These are phyloP conservation scores for Colletotrichum sp. DNA, from an alignment of 2,329 filamentous ascomycete species.

Conservation along the genomic window DNA sequence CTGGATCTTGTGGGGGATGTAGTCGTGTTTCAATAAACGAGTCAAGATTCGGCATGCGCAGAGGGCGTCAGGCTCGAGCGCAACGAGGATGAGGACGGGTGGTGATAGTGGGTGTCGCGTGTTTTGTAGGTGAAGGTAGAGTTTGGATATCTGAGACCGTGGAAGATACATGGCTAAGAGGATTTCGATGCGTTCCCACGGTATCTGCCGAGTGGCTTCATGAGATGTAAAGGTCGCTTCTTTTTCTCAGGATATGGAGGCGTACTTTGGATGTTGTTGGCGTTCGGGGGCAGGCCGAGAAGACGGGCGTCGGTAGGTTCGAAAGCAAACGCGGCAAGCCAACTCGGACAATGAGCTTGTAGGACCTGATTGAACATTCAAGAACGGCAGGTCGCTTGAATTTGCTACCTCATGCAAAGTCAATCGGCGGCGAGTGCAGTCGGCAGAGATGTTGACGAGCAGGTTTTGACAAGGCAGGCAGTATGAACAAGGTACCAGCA, in stretches of 20 bases:
- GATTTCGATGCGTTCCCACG: slow-evolving; percentile 35
- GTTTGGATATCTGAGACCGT: slow-evolving; percentile 83
- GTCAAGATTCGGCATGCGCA: slow-evolving; percentile 96
- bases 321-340: neutral
- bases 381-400: neutral
- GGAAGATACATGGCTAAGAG: slow-evolving; percentile 84
- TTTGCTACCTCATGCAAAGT: neutral
- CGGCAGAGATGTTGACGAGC: neutral
- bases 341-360: neutral
- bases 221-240: slow-evolving; percentile 25
- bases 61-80: slow-evolving; percentile 92
- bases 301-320: neutral
- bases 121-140: slow-evolving; percentile 88
- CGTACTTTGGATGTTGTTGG: neutral
- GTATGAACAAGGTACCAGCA: neutral
- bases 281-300: neutral
- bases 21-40: slow-evolving; percentile 92
- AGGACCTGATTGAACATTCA: neutral
- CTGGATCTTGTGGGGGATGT: slow-evolving; percentile 96
- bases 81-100: slow-evolving; percentile 88
- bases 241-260: neutral
- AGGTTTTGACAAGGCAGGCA: neutral
- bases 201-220: slow-evolving; percentile 33
- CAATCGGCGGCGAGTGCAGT: neutral
- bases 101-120: slow-evolving; percentile 89